Evolutionary conservation across 768 basidiomycete genomes (phyloP).

Genomic region (Boletus sp.): DNA sequence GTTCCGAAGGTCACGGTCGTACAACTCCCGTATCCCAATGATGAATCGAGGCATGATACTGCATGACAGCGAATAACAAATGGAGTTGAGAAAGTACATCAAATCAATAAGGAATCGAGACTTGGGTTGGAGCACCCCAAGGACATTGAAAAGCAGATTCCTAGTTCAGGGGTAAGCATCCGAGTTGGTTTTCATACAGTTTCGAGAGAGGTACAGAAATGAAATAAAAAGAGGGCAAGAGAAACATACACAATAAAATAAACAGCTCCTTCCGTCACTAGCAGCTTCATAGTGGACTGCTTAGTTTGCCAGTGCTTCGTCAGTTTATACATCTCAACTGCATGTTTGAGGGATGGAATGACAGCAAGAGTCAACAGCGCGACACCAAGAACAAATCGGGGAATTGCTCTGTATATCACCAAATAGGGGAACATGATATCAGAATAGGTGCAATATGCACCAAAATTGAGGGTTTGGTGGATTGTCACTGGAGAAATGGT

Average conservation of each 20-base stretch:
- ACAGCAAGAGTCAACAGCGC: neutral
- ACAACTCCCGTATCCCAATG: neutral
- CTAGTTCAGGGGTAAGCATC: neutral
- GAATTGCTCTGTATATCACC: neutral
- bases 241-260: neutral
- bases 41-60: neutral
- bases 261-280: neutral
- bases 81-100: neutral
- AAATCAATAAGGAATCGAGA: neutral
- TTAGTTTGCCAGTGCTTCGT: constrained; percentile 7
- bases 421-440: neutral
- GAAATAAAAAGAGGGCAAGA: neutral
- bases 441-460: neutral
- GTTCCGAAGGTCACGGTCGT: neutral
- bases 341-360: neutral
- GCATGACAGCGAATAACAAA: neutral
- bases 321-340: neutral
- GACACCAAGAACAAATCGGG: neutral
- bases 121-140: neutral
- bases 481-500: neutral
- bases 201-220: neutral
- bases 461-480: neutral
- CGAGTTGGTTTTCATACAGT: neutral
- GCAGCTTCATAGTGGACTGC: neutral
- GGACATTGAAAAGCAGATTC: neutral